phyloP scores from a whole-genome alignment of 495 filamentous ascomycete genomes.

The Penicillium lagena region DNA sequence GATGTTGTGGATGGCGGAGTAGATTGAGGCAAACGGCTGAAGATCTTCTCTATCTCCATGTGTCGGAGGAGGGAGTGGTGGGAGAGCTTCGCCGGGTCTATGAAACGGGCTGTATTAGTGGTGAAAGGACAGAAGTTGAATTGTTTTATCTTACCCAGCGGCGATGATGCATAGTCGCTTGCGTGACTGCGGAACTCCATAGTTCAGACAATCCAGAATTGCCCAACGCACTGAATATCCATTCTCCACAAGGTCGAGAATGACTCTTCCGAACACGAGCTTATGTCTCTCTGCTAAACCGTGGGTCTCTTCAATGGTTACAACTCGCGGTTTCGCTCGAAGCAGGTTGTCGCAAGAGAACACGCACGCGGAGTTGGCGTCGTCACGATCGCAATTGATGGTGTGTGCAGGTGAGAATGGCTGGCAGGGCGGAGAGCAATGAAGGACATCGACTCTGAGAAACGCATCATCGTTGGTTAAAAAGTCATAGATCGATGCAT shows the following conservation, averaged over 20 bases:
- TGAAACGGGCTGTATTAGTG: conserved; percentile 8
- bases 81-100: conserved; percentile 70
- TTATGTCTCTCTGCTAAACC: conserved; percentile 50
- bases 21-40: conserved; percentile 35
- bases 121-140: not conserved
- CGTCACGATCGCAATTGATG: conserved; percentile 55
- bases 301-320: conserved; percentile 81
- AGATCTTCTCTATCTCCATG: conserved; percentile 39
- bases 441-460: conserved; percentile 60
- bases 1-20: conserved; percentile 41
- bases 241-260: conserved; percentile 55
- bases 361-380: conserved; percentile 64
- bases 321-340: conserved; percentile 57
- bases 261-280: conserved; percentile 49
- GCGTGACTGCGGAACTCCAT: conserved; percentile 57
- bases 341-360: conserved; percentile 59
- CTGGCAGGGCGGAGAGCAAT: conserved; percentile 82
- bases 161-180: conserved; percentile 71
- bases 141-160: conserved; percentile 49
- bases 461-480: conserved; percentile 18
- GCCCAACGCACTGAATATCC: conserved; percentile 66
- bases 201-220: conserved; percentile 45
- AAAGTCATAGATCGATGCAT: conserved; percentile 19
- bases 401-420: conserved; percentile 77
- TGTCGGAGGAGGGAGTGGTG: conserved; percentile 60